Conservation (phyloP, 2,329 filamentous ascomycete genomes). For the Trichoderma koningii region DNA sequence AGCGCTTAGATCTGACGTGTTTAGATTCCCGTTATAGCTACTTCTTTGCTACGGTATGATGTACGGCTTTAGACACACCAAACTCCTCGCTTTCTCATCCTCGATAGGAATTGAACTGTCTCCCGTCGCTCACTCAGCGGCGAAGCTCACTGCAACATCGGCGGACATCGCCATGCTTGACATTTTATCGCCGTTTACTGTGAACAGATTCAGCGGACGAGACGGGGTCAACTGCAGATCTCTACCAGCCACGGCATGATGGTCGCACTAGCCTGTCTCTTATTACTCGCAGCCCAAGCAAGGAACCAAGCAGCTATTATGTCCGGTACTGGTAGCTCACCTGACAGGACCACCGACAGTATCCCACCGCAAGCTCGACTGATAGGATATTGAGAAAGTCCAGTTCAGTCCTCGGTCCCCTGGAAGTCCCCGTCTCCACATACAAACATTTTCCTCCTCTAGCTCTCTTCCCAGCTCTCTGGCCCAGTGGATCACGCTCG, state of each 20-base stretch:
- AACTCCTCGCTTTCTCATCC: too few species aligned
- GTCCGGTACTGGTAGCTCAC: background rate
- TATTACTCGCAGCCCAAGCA: background rate
- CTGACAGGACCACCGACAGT: slow-evolving; percentile 2
- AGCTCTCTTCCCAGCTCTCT: background rate
- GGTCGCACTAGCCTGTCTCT: background rate
- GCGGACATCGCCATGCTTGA: background rate
- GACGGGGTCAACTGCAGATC: background rate
- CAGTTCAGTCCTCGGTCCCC: background rate
- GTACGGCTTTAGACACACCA: too few species aligned
- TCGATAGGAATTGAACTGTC: too few species aligned
- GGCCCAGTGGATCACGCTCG: slow-evolving; percentile 1
- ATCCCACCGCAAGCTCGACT: background rate
- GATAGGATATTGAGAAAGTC: background rate
- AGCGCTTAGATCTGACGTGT: too few species aligned
- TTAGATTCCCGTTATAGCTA: too few species aligned
- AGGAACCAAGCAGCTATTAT: background rate
- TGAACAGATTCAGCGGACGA: background rate
- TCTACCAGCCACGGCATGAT: background rate
- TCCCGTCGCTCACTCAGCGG: too few species aligned
- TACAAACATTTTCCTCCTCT: background rate
- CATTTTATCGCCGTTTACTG: background rate
- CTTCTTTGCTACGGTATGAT: too few species aligned
- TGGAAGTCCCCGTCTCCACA: slow-evolving; percentile 1
- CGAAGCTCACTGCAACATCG: background rate